phyloP scores from a whole-genome alignment of 73 alveolate species.

The Urostyla sp. region DNA sequence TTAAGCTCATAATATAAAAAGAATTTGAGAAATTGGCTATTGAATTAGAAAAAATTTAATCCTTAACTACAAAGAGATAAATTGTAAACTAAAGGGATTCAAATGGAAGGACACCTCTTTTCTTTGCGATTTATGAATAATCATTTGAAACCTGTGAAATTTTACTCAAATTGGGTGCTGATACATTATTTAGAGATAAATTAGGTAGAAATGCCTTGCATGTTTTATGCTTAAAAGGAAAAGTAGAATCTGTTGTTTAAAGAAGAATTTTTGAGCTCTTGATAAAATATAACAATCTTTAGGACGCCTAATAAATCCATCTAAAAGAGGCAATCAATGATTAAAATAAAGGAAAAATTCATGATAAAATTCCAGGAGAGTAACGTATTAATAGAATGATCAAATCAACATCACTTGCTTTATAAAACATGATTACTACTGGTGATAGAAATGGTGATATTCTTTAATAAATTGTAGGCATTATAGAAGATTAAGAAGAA shows the following conservation, averaged over 20 bases:
- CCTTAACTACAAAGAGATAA: not conserved
- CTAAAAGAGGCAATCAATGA: conserved; percentile 2
- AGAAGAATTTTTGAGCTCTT: not conserved
- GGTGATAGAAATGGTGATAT: no score
- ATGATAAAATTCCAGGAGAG: not conserved
- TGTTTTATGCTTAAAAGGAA: conserved; percentile 27
- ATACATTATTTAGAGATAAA: conserved; percentile 6
- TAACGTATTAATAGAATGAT: not conserved
- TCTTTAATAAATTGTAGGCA: no score
- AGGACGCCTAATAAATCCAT: not conserved
- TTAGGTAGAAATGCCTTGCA: conserved; percentile 17
- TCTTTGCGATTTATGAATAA: conserved; percentile 38
- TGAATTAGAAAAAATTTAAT: conserved; percentile 11
- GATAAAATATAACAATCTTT: not conserved
- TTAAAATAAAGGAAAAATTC: not conserved
- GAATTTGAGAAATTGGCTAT: not conserved
- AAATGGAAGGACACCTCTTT: conserved; percentile 30
- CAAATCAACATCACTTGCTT: no score
- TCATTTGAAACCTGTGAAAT: conserved; percentile 21
- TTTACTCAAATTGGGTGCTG: conserved; percentile 56
- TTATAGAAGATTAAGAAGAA: no score
- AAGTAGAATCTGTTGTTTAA: no score
- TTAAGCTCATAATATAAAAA: not conserved
- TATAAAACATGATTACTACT: no score
- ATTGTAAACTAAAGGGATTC: conserved; percentile 14